phyloP scores from a whole-genome alignment of 805 yeast species.

The Tetrapisispora taiwanensis region DNA sequence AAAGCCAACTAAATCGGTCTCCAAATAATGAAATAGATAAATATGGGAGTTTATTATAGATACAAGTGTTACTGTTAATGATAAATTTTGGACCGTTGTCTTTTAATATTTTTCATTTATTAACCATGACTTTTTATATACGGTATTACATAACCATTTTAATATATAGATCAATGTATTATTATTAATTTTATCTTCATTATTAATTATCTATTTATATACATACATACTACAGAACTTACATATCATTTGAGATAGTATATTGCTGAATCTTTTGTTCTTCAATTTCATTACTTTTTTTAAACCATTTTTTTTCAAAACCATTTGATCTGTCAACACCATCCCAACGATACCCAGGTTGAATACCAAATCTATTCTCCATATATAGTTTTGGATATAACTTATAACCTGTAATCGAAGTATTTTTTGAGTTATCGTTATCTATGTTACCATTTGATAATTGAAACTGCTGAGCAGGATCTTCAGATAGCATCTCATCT shows the following conservation, averaged over 20 bases:
- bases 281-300: slow-evolving; percentile 30
- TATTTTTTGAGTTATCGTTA: too few species aligned
- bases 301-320: slow-evolving; percentile 58
- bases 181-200: too few species aligned
- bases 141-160: background rate
- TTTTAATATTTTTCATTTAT: background rate
- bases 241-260: slow-evolving; percentile 34
- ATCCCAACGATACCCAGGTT: slow-evolving; percentile 83
- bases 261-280: slow-evolving; percentile 26
- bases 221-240: background rate
- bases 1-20: background rate
- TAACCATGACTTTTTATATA: background rate
- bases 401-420: slow-evolving; percentile 37
- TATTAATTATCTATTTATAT: background rate
- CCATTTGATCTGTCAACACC: slow-evolving; percentile 88
- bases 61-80: too few species aligned
- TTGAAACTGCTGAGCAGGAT: slow-evolving; percentile 1
- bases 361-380: slow-evolving; percentile 62
- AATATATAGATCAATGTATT: background rate
- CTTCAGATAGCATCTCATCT: background rate
- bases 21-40: background rate
- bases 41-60: too few species aligned
- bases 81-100: too few species aligned
- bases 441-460: background rate
- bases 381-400: slow-evolving; percentile 40